Evolutionary conservation across 176 grass and related monocot species (phyloP), one percentile per base, ranked within the genome.

Genomic region (Oryza glaberrima): DNA sequence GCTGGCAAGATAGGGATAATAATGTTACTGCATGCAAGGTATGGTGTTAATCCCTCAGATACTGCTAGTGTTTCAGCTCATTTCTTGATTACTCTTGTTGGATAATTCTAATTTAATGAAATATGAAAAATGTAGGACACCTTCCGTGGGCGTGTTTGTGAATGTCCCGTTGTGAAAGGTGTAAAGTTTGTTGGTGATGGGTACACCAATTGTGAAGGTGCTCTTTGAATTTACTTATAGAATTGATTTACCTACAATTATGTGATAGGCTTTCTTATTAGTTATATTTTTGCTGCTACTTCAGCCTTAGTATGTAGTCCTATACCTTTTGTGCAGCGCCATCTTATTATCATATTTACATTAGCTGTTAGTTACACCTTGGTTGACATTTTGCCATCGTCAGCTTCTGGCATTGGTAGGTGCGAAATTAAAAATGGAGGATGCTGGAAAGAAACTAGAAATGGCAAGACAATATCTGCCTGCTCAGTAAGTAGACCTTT

Each of bases 161-260:
- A 97, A 76, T 97, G 94, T 20, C 94, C 94, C 61, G 51, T 89
- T 84, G 90, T 97, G 63, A 76, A 87, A 87, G 92, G 94, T 70
- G 92, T 97, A 72, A 97, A 92, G 75, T 97, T 97, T 74, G 85
- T 84, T 32, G 94, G 94, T 69, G 94, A 97, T 87, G 94, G 94
- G 71, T 97, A 97, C 81, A 94, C 77, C 28, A 78, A 94, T 82
- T 97, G 94, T 79, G 92, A 92, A 97, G 94, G 94, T 97, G 87
- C 44, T 47, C 58, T 82, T 17, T 46, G 44, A 83, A 70, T 65
- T 80, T 92, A 73, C 14, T 77, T 82, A 30, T 86, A 12, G 19
- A 63, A 49, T 73, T 72, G 28, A 69, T 49, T 77, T 56, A n/a
- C 46, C 76, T 82, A 44, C 49, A 72, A 16, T 88, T 81, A 26